A percentile compares a stretch with the other conserved stretches of the same genome.
These are phyloP conservation scores for Suhomyces faveliae DNA, from an alignment of 805 yeast genomes.

Conservation along the genomic window DNA sequence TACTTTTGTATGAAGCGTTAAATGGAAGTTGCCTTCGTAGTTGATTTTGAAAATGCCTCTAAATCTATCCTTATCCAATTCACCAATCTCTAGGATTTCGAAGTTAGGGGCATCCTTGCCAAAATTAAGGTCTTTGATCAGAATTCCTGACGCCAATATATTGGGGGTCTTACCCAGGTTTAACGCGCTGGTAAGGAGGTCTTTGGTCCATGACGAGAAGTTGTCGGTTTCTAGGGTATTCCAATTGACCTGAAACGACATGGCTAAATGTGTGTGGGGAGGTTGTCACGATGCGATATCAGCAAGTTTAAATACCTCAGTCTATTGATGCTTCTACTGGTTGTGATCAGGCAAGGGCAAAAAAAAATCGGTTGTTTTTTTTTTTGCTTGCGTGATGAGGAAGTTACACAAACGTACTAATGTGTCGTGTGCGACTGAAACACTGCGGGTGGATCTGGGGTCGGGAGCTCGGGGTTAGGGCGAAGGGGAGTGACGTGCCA, in stretches of 20 bases:
- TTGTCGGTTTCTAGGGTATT: conserved; percentile 65
- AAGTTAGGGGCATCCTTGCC: conserved; percentile 73
- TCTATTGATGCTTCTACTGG: neutral
- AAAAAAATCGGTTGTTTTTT: neutral
- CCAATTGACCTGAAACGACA: conserved; percentile 85
- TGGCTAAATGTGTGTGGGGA: too few relatives aligned
- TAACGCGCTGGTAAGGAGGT: conserved; percentile 66
- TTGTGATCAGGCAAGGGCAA: neutral
- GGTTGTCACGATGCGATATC: too few relatives aligned
- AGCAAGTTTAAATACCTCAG: neutral
- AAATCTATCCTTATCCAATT: conserved; percentile 69
- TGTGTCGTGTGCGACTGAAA: neutral
- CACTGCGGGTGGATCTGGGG: neutral
- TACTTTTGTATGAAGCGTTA: conserved; percentile 73
- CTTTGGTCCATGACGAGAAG: conserved; percentile 59
- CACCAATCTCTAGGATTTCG: conserved; percentile 82
- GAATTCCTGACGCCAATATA: conserved; percentile 66
- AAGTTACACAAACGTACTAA: neutral
- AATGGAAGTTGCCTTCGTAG: conserved; percentile 72
- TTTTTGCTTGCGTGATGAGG: neutral
- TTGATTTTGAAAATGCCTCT: conserved; percentile 79
- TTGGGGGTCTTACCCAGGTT: conserved; percentile 72
- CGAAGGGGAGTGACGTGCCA: neutral
- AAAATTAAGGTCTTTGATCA: conserved; percentile 66
- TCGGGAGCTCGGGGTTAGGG: neutral